Conservation (phyloP, 805 yeast species). For the Scheffersomyces stipitis region DNA sequence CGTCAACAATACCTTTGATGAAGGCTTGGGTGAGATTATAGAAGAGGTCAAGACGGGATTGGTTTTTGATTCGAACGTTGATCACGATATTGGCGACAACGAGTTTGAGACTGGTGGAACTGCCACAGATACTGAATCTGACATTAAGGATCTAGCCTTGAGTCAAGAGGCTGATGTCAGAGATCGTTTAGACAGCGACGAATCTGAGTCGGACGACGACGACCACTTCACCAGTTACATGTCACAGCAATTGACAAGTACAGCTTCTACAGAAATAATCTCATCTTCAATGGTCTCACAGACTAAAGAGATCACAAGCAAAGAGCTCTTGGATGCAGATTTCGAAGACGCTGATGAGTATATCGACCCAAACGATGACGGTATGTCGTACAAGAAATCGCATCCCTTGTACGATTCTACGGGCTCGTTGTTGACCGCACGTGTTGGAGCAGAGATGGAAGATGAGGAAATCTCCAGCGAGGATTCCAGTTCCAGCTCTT, state of each 20-base stretch:
- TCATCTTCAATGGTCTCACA: conserved; percentile 25
- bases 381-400: conserved; percentile 65
- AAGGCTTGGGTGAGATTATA: conserved; percentile 38
- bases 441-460: no score
- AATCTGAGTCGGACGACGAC: conserved; percentile 42
- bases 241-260: conserved; percentile 69
- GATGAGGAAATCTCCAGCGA: conserved; percentile 30
- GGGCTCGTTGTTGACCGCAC: conserved; percentile 8
- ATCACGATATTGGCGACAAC: conserved; percentile 30
- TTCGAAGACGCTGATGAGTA: conserved; percentile 63
- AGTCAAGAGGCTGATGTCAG: conserved; percentile 8
- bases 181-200: conserved; percentile 25
- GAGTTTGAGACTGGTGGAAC: conserved; percentile 31
- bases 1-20: conserved; percentile 30
- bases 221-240: conserved; percentile 71
- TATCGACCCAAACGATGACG: conserved; percentile 80
- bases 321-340: conserved; percentile 14
- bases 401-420: conserved; percentile 59
- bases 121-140: conserved; percentile 21
- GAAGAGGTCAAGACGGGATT: conserved; percentile 35
- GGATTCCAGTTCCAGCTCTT: conserved; percentile 29
- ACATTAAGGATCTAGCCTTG: conserved; percentile 9
- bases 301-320: conserved; percentile 36
- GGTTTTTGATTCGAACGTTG: conserved; percentile 28
- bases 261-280: conserved; percentile 37